These are phyloP conservation scores for Wickerhamomyces sp. DNA, from an alignment of 1,139 yeast genomes.

Conservation along the genomic window DNA sequence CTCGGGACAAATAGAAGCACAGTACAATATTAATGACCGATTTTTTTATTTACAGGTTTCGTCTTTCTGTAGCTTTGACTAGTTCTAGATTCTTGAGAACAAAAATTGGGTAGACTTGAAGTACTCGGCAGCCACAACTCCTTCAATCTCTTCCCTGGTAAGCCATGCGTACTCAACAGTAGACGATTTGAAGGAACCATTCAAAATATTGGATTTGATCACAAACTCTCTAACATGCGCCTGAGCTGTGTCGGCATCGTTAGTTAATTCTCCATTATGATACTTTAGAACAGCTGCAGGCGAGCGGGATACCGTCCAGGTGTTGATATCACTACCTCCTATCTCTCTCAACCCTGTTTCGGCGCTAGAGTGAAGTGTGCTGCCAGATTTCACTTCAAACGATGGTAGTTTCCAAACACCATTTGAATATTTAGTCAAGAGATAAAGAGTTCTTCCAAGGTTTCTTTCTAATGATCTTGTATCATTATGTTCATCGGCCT, in stretches of 20 bases:
- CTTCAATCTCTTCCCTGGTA: slow-evolving; percentile 69
- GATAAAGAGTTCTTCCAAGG: slow-evolving; percentile 73
- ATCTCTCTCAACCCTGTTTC: slow-evolving; percentile 64
- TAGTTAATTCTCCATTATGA: slow-evolving; percentile 22
- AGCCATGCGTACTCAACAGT: slow-evolving; percentile 69
- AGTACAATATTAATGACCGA: too few relatives aligned
- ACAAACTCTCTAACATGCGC: slow-evolving; percentile 40
- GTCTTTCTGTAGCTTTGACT: too few relatives aligned
- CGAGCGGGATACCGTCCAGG: slow-evolving; percentile 84
- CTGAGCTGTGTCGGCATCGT: slow-evolving; percentile 13
- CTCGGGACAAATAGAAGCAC: too few relatives aligned
- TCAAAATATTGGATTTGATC: slow-evolving; percentile 82
- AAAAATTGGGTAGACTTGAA: slow-evolving; percentile 48
- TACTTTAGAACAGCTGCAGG: slow-evolving; percentile 69
- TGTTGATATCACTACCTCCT: slow-evolving; percentile 75
- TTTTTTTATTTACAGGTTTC: too few relatives aligned
- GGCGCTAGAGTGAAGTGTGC: slow-evolving; percentile 65
- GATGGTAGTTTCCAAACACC: slow-evolving; percentile 72
- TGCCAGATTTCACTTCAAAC: slow-evolving; percentile 39
- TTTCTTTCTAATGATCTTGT: slow-evolving; percentile 68
- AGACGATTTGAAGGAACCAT: slow-evolving; percentile 66
- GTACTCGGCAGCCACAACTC: slow-evolving; percentile 49
- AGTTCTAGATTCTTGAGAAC: slow-evolving; percentile 44
- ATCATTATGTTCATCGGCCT: slow-evolving; percentile 67
- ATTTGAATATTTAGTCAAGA: slow-evolving; percentile 46